A percentile compares a stretch with the other conserved stretches of the same genome.
These are phyloP conservation scores for Cyclotella sp. DNA, from an alignment of 108 stramenopile genomes.

Conservation along the genomic window DNA sequence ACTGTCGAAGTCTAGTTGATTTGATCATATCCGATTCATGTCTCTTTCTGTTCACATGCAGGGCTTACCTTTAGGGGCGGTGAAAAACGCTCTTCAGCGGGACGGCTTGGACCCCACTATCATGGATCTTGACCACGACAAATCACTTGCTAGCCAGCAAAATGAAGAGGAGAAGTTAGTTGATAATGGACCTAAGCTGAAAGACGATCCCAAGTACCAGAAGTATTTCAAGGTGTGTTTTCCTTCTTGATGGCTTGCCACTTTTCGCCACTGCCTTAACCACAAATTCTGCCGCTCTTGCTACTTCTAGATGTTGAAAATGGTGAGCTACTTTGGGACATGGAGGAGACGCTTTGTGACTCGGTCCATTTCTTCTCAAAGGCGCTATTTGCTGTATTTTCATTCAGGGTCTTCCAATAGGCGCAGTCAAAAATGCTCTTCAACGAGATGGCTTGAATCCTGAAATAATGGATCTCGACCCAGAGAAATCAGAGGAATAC, in stretches of 20 bases:
- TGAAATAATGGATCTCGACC: conserved; percentile 78
- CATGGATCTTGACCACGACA: conserved; percentile 62
- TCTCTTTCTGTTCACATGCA: conserved; percentile 4
- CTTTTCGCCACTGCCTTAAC: not conserved
- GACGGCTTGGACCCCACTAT: conserved; percentile 72
- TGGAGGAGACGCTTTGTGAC: not conserved
- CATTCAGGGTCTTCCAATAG: conserved; percentile 73
- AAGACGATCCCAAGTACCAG: conserved; percentile 76
- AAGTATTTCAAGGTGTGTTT: conserved; percentile 75
- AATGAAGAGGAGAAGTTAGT: conserved; percentile 22
- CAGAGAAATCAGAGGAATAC: conserved; percentile 61
- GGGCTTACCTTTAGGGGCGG: conserved; percentile 67
- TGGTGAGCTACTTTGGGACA: conserved; percentile 29
- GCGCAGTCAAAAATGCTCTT: conserved; percentile 62
- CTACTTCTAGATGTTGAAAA: conserved; percentile 77
- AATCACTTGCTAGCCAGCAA: conserved; percentile 55
- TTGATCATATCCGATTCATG: not conserved
- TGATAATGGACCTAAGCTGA: conserved; percentile 64
- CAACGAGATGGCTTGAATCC: conserved; percentile 62
- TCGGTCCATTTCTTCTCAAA: not conserved
- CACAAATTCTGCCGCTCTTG: conserved; percentile 40
- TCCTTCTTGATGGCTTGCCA: not conserved
- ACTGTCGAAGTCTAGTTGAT: not conserved
- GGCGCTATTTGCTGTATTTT: not conserved
- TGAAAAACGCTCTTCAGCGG: conserved; percentile 70